Base-by-base conservation (phyloP, 2,329 filamentous ascomycete genomes). In the Cladobotryum protrusum region DNA sequence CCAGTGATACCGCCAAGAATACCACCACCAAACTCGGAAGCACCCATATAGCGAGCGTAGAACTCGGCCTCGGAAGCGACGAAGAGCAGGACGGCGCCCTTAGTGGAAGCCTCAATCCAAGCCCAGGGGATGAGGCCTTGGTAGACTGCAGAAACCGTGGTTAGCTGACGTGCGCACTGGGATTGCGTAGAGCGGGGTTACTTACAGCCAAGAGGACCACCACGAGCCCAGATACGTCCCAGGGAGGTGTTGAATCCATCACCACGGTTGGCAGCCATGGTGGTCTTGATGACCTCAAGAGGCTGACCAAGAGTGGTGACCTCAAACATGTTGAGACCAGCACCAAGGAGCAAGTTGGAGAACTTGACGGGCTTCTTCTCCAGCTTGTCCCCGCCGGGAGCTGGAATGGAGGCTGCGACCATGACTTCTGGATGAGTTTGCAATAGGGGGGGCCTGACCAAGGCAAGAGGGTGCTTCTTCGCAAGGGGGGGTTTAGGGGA, bases 341-440 rank as follows among this genome's bases (percentile, higher is more conserved):
- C 88, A 67, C 91, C 91, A 64, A 96, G 83, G 66, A 99, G 78
- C 81, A 99, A 73, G 77, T 99, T 99, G 78, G 90, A 96, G 81
- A 97, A 97, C 83, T 96, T 97, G 82, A 99, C 82, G 60, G 93
- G 93, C 83, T 97, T 97, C 87, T 97, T 97, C 86, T 96, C 91
- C 69, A 95, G 76, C 72, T 70, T 74, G 57, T 70, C 67, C 58
- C 72, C 71, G 62, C 69, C 64, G 67, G 69, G 75, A 71, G 68
- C 74, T 72, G 71, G 72, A 61, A 78, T 72, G 63, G 73, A 69
- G 64, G 75, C 73, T 66, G 78, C 73, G 71, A 82, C 82, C 82
- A 87, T 85, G 72, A 71, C 76, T 74, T 72, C 68, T 67, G 66
- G 66, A 71, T 76, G 60, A 73, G 74, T 73, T 73, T 63, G 71